Evolutionary conservation across 192 early-diverging fungal genomes (phyloP).

Genomic region (Backusella tuberculispora): DNA sequence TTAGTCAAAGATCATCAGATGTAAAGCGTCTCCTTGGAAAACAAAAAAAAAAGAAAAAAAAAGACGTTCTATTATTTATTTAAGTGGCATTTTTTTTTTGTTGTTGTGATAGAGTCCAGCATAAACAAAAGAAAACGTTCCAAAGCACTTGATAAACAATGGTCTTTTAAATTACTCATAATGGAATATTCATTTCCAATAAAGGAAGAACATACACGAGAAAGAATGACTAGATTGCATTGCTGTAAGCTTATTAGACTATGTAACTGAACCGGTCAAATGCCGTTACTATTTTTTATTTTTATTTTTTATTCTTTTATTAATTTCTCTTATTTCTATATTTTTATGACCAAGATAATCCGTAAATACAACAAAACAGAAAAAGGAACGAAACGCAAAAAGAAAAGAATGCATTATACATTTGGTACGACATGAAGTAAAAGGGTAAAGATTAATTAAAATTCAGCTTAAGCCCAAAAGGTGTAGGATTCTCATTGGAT

Average conservation of each 20-base stretch:
- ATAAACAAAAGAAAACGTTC: too few relatives aligned
- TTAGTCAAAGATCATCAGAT: too few relatives aligned
- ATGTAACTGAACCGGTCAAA: background rate
- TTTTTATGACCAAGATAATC: too few relatives aligned
- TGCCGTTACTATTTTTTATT: background rate
- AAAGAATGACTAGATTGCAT: background rate
- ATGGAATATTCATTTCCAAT: background rate
- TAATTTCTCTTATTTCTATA: background rate
- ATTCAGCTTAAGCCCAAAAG: background rate
- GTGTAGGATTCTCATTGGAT: slow-evolving; percentile 10
- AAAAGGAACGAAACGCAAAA: background rate
- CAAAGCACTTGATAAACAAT: too few relatives aligned
- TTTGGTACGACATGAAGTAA: background rate
- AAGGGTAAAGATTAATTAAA: background rate
- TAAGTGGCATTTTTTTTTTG: too few relatives aligned
- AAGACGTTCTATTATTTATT: too few relatives aligned
- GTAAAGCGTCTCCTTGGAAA: too few relatives aligned
- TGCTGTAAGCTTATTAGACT: background rate
- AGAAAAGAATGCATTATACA: background rate
- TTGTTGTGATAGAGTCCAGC: background rate
- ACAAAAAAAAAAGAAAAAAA: too few relatives aligned
- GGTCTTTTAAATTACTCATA: background rate
- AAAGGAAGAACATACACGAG: slow-evolving; percentile 2
- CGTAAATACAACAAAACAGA: background rate
- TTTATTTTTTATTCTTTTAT: background rate